A percentile compares a stretch with the other conserved stretches of the same genome.
Evolutionary conservation across 495 filamentous ascomycete genomes (phyloP).

Genomic region (Clavariopsis aquatica): DNA sequence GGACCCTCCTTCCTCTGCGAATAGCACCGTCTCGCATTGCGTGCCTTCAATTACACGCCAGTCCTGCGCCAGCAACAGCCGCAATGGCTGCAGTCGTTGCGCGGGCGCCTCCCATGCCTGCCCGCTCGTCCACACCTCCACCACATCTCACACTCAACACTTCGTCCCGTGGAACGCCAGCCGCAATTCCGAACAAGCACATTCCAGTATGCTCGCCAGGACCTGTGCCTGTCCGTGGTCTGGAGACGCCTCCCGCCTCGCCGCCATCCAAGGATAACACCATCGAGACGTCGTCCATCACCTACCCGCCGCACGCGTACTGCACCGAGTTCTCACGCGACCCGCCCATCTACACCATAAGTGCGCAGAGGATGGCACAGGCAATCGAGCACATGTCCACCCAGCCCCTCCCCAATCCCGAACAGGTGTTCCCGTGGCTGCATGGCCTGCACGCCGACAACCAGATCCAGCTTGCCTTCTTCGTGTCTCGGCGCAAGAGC

Average conservation of each 20-base stretch:
- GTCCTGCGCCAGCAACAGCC: not conserved
- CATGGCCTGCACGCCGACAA: constrained; percentile 93
- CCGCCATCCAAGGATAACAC: constrained; percentile 55
- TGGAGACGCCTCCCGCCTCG: constrained; percentile 68
- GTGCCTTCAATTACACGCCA: constrained; percentile 6
- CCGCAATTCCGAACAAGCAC: constrained; percentile 85
- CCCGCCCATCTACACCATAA: constrained; percentile 71
- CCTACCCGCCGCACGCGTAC: constrained; percentile 26
- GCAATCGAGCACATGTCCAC: constrained; percentile 73
- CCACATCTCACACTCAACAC: constrained; percentile 52
- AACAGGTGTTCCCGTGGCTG: constrained; percentile 91
- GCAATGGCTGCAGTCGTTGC: constrained; percentile 44
- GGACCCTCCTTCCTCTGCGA: not conserved
- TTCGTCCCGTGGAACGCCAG: constrained; percentile 54
- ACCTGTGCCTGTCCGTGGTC: constrained; percentile 60
- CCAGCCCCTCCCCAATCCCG: constrained; percentile 79
- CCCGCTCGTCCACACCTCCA: constrained; percentile 41
- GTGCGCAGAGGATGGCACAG: constrained; percentile 64
- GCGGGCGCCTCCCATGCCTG: constrained; percentile 38
- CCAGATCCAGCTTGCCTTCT: constrained; percentile 84
- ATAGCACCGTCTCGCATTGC: not conserved
- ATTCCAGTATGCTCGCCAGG: constrained; percentile 82
- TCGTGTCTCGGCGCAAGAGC: constrained; percentile 71
- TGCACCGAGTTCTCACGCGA: constrained; percentile 56
- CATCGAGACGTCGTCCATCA: constrained; percentile 63